Evolutionary conservation across 805 yeast species (phyloP), one percentile per base, ranked within the genome.

Genomic region (Starmerella scarabaei): DNA sequence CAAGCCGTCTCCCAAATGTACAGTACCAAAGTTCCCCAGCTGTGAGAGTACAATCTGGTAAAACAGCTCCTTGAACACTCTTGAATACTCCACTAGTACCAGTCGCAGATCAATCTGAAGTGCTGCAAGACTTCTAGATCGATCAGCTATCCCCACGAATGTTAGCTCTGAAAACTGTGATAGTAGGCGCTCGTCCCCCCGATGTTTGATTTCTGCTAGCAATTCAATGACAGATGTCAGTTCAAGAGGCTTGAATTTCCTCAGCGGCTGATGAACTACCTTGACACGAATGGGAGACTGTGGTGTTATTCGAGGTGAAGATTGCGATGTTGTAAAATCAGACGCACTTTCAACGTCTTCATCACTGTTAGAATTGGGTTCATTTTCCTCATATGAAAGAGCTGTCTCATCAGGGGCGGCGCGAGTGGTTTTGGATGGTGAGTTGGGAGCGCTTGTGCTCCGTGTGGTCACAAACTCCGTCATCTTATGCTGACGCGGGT

Each of bases 141-240:
- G 69, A 55, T 88, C 97, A 2, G 82, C 86, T 3, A 88, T 61
- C 0, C 98, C 98, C 7, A 91, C 78, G 53, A 69, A 82, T 0
- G 78, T 72, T 36, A 79, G 71, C 40, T 80, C 73, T 7, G 78
- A 68, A 57, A 88, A 75, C 2, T 83, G 59, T 32, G 73, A 69
- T 0, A 93, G 77, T 19, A 88, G 59, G 4, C 68, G 67, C n/a
- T 61, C 55, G 53, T 77, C 69, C 0, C 71, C 61, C 0, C 57
- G 45, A 0, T 50, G 48, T 32, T 73, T 73, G 1, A 78, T 68
- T 11, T 68, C 69, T 18, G 62, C 55, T 18, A 78, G 60, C 4
- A 91, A 65, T 2, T 65, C 62, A n/a, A 62, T 56, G 2, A 88
- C 65, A 48, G 65, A 60, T 1, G 37, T 40, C 11, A 59, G 43